These are phyloP conservation scores for Curvularia sp. DNA, from an alignment of 2,329 filamentous ascomycete genomes.

Conservation along the genomic window DNA sequence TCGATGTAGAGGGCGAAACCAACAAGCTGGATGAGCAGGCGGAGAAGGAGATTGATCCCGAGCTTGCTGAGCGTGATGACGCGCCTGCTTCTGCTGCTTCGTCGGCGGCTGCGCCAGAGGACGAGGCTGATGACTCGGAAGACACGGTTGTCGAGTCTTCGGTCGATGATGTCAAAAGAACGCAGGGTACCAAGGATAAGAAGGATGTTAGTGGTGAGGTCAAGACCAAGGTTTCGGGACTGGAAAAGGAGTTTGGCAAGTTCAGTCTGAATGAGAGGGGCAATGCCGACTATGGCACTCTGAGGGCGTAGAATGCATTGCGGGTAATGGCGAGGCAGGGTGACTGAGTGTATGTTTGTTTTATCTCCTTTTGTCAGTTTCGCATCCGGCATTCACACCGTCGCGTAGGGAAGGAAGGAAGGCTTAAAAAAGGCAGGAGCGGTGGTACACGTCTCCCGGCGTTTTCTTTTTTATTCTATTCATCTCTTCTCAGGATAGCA, in stretches of 20 bases:
- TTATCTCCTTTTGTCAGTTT: neutral
- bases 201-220: slow-evolving; percentile 1
- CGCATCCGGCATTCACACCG: neutral
- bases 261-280: slow-evolving; percentile 42
- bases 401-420: neutral
- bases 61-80: slow-evolving; percentile 37
- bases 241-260: slow-evolving; percentile 36
- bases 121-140: slow-evolving; percentile 26
- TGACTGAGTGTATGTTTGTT: neutral
- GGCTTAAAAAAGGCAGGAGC: neutral
- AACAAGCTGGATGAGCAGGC: slow-evolving; percentile 45
- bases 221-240: slow-evolving; percentile 28
- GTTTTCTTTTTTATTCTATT: neutral
- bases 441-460: slow-evolving; percentile 1
- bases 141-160: slow-evolving; percentile 39
- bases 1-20: slow-evolving; percentile 48
- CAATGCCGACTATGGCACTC: slow-evolving; percentile 41
- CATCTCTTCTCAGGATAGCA: neutral
- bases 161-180: slow-evolving; percentile 8
- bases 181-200: slow-evolving; percentile 5
- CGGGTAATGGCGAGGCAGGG: neutral
- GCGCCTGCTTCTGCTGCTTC: neutral
- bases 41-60: slow-evolving; percentile 38
- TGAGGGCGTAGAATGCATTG: slow-evolving; percentile 13
- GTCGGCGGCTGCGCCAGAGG: slow-evolving; percentile 5